A percentile compares a stretch with the other conserved stretches of the same genome.
Conservation (phyloP, 2,329 filamentous ascomycete genomes). For the Calonectria hongkongensis region DNA sequence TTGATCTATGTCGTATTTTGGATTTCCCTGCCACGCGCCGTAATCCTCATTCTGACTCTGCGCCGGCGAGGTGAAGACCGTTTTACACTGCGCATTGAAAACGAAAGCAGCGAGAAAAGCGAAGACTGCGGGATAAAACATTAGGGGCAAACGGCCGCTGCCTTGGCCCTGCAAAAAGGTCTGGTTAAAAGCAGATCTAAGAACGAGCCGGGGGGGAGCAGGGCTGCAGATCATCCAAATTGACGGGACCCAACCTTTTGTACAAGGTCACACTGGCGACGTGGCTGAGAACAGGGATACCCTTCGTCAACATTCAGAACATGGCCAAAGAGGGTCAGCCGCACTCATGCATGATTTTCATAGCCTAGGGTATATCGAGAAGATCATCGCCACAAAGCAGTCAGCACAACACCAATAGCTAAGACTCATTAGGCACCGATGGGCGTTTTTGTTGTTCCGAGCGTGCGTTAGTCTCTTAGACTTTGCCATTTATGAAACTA, state of each 20-base stretch:
- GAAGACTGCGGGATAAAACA: background rate
- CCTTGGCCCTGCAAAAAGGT: background rate
- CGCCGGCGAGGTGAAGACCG: background rate
- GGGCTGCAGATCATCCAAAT: slow-evolving; percentile 7
- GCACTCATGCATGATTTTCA: background rate
- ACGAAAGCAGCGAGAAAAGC: background rate
- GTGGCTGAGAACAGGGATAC: slow-evolving; percentile 9
- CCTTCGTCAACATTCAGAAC: background rate
- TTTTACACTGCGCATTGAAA: background rate
- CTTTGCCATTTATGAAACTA: background rate
- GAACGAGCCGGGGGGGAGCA: background rate
- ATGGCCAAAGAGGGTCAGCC: background rate
- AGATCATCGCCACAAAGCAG: slow-evolving; percentile 5
- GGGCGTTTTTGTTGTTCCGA: background rate
- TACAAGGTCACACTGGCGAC: slow-evolving; percentile 6
- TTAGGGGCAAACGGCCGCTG: background rate
- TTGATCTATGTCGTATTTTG: slow-evolving; percentile 10
- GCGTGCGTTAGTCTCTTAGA: background rate
- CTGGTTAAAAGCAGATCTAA: background rate
- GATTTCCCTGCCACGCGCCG: background rate
- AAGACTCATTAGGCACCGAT: background rate
- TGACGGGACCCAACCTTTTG: slow-evolving; percentile 14
- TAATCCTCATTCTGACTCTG: background rate
- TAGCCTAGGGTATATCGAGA: background rate
- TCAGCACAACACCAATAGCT: background rate